Percentiles rank a stretch among this genome's conserved stretches.
These are phyloP conservation scores for Suillus decipiens DNA, from an alignment of 768 basidiomycete species.

Conservation along the genomic window DNA sequence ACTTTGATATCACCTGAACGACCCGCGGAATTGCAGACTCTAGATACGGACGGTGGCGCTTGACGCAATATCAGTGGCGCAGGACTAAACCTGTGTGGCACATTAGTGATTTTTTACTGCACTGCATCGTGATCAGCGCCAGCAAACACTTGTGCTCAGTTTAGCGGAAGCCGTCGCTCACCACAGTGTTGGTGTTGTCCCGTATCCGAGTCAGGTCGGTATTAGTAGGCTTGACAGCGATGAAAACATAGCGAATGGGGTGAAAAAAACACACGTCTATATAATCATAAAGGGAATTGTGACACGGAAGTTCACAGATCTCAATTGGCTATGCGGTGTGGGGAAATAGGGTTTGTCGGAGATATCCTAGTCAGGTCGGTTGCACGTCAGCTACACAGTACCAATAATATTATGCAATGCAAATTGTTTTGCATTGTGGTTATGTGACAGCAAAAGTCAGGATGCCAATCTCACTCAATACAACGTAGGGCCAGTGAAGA, in stretches of 20 bases:
- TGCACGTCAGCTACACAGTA: not conserved
- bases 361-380: not conserved
- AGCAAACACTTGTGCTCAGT: not conserved
- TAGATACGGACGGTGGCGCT: not conserved
- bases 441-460: no score
- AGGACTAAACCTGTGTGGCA: not conserved
- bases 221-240: no score
- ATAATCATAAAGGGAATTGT: not conserved
- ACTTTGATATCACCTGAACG: not conserved
- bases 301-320: not conserved
- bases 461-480: not conserved
- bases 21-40: constrained; percentile 1
- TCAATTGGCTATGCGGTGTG: not conserved
- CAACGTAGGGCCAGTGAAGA: not conserved
- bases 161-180: not conserved
- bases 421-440: not conserved
- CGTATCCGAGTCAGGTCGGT: not conserved
- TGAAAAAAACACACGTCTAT: not conserved
- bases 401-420: not conserved
- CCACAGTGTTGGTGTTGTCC: not conserved
- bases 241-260: not conserved
- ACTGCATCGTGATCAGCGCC: no score
- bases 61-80: not conserved
- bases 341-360: constrained; percentile 7
- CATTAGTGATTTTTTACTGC: not conserved